Base-by-base conservation (phyloP, 345 rosid genomes). In the Erodium maritimum region DNA sequence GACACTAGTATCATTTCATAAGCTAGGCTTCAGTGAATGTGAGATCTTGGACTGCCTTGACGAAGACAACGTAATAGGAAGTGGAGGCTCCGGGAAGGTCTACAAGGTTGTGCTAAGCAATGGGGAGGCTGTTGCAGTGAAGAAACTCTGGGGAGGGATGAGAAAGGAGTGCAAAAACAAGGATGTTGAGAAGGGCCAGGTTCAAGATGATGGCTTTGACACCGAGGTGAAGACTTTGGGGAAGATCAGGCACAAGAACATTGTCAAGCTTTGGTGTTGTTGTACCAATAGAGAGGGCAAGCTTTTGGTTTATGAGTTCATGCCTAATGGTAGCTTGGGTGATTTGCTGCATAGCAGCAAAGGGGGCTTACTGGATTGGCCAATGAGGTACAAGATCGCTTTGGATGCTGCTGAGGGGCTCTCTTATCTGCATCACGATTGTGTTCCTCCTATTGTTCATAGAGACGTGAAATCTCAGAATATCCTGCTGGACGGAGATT, bases 221-320 rank as follows among this genome's bases (percentile, higher is more conserved):
- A 95, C 96, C 1, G 99, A 93, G 72, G 83, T 93, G 2, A 83
- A 66, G 55, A 93, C 99, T 23, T 68, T 93, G 69, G 96, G 99
- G 52, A 93, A 93, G 75, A 90, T 93, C 51, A 80, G 99, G 79
- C 99, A 93, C 73, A 93, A 93, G 81, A 93, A 87, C 72, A 93
- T 93, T 51, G 99, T 93, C 22, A 93, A 81, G 76, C 80, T 93
- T 0, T 90, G 96, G 99, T 93, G 99, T 63, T 90, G 96, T 65
- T 93, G 97, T 67, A 69, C 94, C 0, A 80, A 91, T 0, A 75
- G 80, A 65, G 99, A 93, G 56, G 83, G 88, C 65, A 93, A 85
- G 71, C 97, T 93, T 58, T 75, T 93, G 73, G 99, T 93, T 17
- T 93, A 89, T 12, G 99, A 93, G 76, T 87, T 82, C 73, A 85